Conservation (phyloP, 768 basidiomycete genomes). For the Rhizopogon vinicolor region DNA sequence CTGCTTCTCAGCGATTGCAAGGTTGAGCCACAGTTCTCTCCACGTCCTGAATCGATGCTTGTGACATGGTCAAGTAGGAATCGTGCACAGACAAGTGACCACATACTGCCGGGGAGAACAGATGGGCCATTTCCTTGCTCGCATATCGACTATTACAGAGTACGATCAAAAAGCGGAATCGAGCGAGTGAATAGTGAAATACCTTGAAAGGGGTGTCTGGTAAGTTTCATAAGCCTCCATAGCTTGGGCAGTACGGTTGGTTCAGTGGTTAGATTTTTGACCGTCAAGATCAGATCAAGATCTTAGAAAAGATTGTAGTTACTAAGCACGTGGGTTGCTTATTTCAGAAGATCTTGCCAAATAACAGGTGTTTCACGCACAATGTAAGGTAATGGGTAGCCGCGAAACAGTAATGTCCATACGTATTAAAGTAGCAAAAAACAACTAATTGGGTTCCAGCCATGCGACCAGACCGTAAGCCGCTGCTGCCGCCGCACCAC, state of each 20-base stretch:
- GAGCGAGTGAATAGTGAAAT: constrained; percentile 3
- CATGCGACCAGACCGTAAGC: constrained; percentile 58
- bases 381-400: no score
- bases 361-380: no score
- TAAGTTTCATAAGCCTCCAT: constrained; percentile 73
- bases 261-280: background rate
- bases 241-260: background rate
- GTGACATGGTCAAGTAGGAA: background rate
- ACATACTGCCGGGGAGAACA: constrained; percentile 91
- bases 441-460: constrained; percentile 29
- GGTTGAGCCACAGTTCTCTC: constrained; percentile 93
- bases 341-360: background rate
- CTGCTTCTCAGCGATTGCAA: constrained; percentile 95
- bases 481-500: constrained; percentile 82
- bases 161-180: background rate
- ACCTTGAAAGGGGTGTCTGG: constrained; percentile 82
- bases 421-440: no score
- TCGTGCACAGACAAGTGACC: background rate
- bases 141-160: constrained; percentile 80
- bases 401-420: no score
- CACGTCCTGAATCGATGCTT: constrained; percentile 96
- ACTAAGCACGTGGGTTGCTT: background rate
- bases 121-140: constrained; percentile 95
- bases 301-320: background rate
- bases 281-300: constrained; percentile 4